Conservation (phyloP, 2,329 filamentous ascomycete genomes). For the Helotiales sp. region DNA sequence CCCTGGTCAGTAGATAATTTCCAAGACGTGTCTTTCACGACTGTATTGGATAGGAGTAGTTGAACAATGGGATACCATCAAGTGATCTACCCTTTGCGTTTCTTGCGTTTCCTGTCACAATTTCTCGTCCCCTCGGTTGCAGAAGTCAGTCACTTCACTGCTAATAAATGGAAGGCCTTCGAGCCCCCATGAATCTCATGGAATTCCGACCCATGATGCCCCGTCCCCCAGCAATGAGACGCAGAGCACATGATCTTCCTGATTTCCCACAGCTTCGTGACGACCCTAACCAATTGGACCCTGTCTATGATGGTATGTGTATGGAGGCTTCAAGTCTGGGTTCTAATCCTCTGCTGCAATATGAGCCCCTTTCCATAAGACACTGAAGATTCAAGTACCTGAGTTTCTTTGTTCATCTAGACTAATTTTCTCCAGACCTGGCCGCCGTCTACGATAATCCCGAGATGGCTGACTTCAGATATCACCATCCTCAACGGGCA, state of each 20-base stretch:
- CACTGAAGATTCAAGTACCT: neutral
- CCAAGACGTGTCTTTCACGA: neutral
- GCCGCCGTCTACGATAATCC: neutral
- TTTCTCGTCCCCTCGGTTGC: neutral
- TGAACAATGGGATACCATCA: slow-evolving; percentile 12
- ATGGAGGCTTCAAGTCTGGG: neutral
- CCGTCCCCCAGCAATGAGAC: neutral
- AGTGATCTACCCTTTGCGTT: slow-evolving; percentile 9
- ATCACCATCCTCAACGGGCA: neutral
- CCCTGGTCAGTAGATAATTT: slow-evolving; percentile 15
- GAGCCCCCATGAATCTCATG: slow-evolving; percentile 1
- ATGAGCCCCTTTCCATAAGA: neutral
- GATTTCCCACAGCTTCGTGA: neutral
- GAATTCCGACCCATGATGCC: neutral
- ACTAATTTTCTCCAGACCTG: neutral
- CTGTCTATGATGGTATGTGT: neutral
- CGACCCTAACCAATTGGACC: neutral
- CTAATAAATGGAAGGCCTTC: neutral
- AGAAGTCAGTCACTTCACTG: neutral
- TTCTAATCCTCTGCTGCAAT: neutral
- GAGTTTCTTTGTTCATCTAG: neutral
- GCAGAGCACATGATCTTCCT: slow-evolving; percentile 5
- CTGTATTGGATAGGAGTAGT: slow-evolving; percentile 8
- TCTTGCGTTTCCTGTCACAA: neutral
- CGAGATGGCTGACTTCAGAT: neutral